phyloP scores from a whole-genome alignment of 2,329 filamentous ascomycete species.

The Domatiomyces globalis region DNA sequence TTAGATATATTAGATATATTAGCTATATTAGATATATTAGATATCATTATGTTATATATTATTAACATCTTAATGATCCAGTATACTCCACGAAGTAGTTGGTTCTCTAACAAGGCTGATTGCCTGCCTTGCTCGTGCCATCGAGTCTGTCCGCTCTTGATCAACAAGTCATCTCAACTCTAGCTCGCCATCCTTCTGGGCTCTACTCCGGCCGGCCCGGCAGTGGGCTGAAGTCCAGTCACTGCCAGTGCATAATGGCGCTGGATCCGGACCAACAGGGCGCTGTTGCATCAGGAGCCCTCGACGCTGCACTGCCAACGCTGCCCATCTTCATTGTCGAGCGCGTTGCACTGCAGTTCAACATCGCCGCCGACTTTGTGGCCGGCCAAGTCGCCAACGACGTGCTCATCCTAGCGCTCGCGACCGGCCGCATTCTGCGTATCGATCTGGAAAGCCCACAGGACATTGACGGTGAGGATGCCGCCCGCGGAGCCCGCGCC shows the following conservation, averaged over 20 bases:
- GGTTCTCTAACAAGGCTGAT: not conserved
- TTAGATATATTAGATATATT: too few species aligned
- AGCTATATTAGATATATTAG: too few species aligned
- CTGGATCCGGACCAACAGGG: slow-evolving; percentile 58
- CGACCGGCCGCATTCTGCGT: slow-evolving; percentile 78
- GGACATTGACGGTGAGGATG: slow-evolving; percentile 69
- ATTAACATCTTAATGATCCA: too few species aligned
- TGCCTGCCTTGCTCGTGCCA: not conserved
- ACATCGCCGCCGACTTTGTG: slow-evolving; percentile 87
- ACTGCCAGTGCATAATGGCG: slow-evolving; percentile 43
- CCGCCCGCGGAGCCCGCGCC: not conserved
- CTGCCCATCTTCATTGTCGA: slow-evolving; percentile 92
- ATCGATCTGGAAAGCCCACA: slow-evolving; percentile 89
- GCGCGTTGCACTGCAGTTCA: slow-evolving; percentile 83
- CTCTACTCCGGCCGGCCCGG: slow-evolving; percentile 10
- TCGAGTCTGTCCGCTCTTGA: too few species aligned
- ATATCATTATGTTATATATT: too few species aligned
- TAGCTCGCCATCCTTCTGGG: slow-evolving; percentile 9
- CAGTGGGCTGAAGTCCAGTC: slow-evolving; percentile 2
- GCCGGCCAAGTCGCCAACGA: slow-evolving; percentile 96
- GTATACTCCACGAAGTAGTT: too few species aligned
- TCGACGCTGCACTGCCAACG: slow-evolving; percentile 39
- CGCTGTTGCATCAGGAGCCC: slow-evolving; percentile 46
- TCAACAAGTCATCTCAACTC: not conserved
- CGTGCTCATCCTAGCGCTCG: slow-evolving; percentile 80